phyloP scores from a whole-genome alignment of 2,329 filamentous ascomycete genomes.

The Nemania sp. region DNA sequence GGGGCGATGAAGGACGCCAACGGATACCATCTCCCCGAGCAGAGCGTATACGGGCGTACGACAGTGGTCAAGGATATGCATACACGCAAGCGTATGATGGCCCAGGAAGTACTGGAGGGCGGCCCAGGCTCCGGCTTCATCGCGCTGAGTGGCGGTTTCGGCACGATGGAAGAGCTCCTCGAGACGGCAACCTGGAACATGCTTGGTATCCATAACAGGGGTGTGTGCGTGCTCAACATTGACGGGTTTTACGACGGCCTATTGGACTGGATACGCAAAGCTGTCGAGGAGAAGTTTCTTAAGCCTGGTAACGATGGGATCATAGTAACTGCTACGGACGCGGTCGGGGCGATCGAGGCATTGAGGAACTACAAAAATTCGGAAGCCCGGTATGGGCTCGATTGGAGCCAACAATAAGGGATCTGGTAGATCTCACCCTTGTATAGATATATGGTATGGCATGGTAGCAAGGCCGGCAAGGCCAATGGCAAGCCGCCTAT shows the following conservation, averaged over 20 bases:
- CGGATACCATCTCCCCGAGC: constrained; percentile 65
- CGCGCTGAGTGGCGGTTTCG: constrained; percentile 82
- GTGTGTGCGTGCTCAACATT: constrained; percentile 83
- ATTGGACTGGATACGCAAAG: constrained; percentile 77
- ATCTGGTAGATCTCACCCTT: not conserved
- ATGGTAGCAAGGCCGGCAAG: not conserved
- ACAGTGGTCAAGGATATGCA: constrained; percentile 97
- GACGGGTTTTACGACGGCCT: constrained; percentile 92
- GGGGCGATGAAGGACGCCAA: constrained; percentile 48
- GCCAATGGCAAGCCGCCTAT: not conserved
- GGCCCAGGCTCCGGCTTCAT: constrained; percentile 88
- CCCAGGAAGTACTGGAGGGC: constrained; percentile 78
- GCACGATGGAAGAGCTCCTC: constrained; percentile 94
- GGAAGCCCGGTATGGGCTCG: constrained; percentile 74
- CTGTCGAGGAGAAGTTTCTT: constrained; percentile 79
- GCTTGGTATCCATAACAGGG: constrained; percentile 83
- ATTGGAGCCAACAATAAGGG: constrained; percentile 65
- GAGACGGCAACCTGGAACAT: constrained; percentile 95
- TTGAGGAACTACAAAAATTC: constrained; percentile 77
- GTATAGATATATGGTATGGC: constrained; percentile 12
- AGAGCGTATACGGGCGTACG: constrained; percentile 74
- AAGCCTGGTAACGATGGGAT: constrained; percentile 72
- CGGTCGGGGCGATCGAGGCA: constrained; percentile 72
- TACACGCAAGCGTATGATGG: constrained; percentile 93
- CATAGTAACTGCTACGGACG: constrained; percentile 73